Base-by-base conservation (phyloP, 129 eudicot genomes). In the Pseudognaphalium luteoalbum region DNA sequence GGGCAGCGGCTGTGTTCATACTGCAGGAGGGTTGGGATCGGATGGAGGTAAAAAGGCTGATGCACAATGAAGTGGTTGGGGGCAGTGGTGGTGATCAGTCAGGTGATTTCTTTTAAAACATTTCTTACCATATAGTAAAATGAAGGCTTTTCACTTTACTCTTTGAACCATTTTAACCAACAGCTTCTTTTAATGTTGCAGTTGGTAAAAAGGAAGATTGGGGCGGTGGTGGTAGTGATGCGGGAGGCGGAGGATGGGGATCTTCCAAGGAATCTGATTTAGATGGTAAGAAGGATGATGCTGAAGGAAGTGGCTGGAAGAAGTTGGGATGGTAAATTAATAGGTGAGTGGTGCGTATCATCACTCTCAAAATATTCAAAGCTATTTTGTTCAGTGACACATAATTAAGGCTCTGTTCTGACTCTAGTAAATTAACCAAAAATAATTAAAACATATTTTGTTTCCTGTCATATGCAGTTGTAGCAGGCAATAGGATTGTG, bases 281-380 rank as follows among this genome's bases (percentile, higher is more conserved):
- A 21, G 74, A 29, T 70, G 57, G 21, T 56, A 73, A 80, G 37
- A 73, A 80, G 59, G 83, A 73, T 56, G 83, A 57, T 32, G 79
- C 70, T 0, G 80, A 65, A 58, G 83, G 79, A 66, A 74, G 83
- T 80, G 83, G 75, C 64, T 73, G 83, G 83, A 80, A 80, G 72
- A 68, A 75, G 61, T 70, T 71, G 29, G 84, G 80, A 28, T 80
- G 84, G 80, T 78, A 61, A 68, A 63, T 70, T 7, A 77, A 34
- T 20, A 70, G 81, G 76, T 78, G 54, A 59, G 60, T 15, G 41
- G 6, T 29, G 14, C 30, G 7, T 2, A 19, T 59, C 28, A 59
- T 4, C 28, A 28, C 37, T 61, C 66, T 21, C 66, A 25, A 61
- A 28, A 11, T 1, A 10, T 25, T 25, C 6, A 7, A 20, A 60